Evolutionary conservation across 352 stramenopile genomes (phyloP), one percentile per base, ranked within the genome.

Genomic region (Thalassiosira ordinaria): DNA sequence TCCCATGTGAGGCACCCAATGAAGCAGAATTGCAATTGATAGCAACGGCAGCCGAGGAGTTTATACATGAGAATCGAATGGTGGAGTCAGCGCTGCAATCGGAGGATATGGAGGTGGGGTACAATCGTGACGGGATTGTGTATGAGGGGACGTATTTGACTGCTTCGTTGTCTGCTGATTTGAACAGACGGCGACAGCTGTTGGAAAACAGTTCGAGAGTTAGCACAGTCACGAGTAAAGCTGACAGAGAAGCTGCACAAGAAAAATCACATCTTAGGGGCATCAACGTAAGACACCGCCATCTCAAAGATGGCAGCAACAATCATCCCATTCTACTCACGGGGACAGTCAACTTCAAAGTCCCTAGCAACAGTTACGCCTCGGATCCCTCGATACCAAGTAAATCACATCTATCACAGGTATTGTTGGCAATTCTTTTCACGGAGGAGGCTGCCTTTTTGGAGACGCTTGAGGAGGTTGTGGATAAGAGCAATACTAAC

Each of bases 21-120:
- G 22, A 60, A 2, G 41, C 13, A 20, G 62, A 71, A 39, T 44
- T 71, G 24, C 41, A 27, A 24, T 2, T 61, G 4, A 39, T 71
- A 27, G 41, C 41, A 13, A 29, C 1, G n/a, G 62, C 62, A 1
- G 62, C 51, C 13, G 8, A 26, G 14, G 46, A 24, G 35, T 56
- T 60, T 14, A 71, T 71, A 13, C 31, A 24, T 11, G 47, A 71
- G 22, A 56, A 26, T 22, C 2, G 29, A 26, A 6, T 61, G 22
- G n/a, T 71, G 5, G 27, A 71, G 26, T 22, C 9, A 29, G 41
- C 41, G n/a, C n/a, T 71, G 44, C 44, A 60, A 47, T 71, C n/a
- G n/a, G n/a, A n/a, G n/a, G n/a, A n/a, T n/a, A n/a, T 59, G 18
- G 44, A 53, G 8, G 3, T 56, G 18, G 11, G 13, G 11, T n/a